Evolutionary conservation across 495 filamentous ascomycete genomes (phyloP).

Genomic region (Aspergillus cavernicola): DNA sequence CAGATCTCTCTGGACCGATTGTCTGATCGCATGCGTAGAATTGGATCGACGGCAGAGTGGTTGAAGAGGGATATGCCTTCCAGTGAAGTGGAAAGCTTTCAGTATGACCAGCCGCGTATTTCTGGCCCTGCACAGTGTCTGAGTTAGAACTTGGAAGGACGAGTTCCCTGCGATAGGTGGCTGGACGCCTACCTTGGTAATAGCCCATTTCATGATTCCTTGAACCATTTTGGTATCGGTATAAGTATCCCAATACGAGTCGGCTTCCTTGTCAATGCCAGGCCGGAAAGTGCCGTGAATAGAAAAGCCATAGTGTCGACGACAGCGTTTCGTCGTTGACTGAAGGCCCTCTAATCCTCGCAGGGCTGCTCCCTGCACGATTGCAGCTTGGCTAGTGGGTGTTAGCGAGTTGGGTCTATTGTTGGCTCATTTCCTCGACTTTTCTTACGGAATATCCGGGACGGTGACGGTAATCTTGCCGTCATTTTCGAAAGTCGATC

Average conservation of each 20-base stretch:
- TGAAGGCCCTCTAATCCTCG: slow-evolving; percentile 4
- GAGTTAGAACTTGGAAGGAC: not conserved
- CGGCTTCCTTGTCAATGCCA: not conserved
- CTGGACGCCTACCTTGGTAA: not conserved
- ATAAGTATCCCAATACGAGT: not conserved
- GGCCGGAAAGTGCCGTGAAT: not conserved
- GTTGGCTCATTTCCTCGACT: too few species aligned
- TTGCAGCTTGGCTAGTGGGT: slow-evolving; percentile 1
- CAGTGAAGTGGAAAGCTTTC: not conserved
- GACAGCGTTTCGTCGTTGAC: not conserved
- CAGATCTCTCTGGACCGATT: not conserved
- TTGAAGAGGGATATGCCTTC: too few species aligned
- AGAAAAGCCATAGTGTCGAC: slow-evolving; percentile 3
- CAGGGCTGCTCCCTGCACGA: slow-evolving; percentile 9
- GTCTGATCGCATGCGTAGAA: not conserved
- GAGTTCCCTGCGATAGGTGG: too few species aligned
- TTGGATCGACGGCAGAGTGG: too few species aligned
- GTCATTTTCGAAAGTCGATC: slow-evolving; percentile 37
- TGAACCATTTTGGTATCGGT: not conserved
- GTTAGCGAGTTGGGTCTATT: too few species aligned
- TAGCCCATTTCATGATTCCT: not conserved
- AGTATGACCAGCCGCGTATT: not conserved
- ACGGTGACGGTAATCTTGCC: slow-evolving; percentile 7
- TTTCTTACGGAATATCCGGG: slow-evolving; percentile 7
- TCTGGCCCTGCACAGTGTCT: not conserved